Conservation (phyloP, 192 early-diverging fungal genomes). For the Podila epigama region DNA sequence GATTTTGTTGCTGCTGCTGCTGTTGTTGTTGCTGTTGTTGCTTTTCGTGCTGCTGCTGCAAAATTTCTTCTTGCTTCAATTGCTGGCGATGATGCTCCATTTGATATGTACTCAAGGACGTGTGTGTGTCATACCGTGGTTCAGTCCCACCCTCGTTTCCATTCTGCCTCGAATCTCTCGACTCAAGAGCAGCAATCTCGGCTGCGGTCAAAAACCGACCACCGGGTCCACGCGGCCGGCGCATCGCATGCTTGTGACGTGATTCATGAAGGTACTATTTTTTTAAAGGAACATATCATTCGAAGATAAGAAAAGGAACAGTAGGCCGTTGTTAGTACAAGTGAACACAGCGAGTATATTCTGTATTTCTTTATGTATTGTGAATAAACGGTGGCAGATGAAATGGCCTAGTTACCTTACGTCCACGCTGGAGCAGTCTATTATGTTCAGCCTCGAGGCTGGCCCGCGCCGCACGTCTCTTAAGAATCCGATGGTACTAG, state of each 20-base stretch:
- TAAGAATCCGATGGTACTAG: conserved; percentile 93
- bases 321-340: no score
- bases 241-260: conserved; percentile 95
- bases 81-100: conserved; percentile 38
- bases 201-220: conserved; percentile 84
- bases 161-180: conserved; percentile 6
- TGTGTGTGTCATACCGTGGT: conserved; percentile 1
- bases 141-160: neutral
- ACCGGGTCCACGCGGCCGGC: conserved; percentile 94
- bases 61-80: conserved; percentile 33
- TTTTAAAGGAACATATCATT: neutral
- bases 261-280: conserved; percentile 94
- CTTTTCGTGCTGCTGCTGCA: conserved; percentile 12
- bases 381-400: neutral
- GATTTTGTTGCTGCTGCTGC: conserved; percentile 11
- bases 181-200: conserved; percentile 45
- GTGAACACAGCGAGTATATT: no score
- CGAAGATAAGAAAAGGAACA: neutral
- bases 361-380: conserved; percentile 10
- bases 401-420: conserved; percentile 26
- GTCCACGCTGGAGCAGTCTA: conserved; percentile 67
- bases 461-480: conserved; percentile 88
- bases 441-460: conserved; percentile 75
- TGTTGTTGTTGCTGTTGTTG: conserved; percentile 14
- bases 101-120: conserved; percentile 14